These are phyloP conservation scores for Actinidia chinensis DNA, from an alignment of 179 eudicot species.

Conservation along the genomic window DNA sequence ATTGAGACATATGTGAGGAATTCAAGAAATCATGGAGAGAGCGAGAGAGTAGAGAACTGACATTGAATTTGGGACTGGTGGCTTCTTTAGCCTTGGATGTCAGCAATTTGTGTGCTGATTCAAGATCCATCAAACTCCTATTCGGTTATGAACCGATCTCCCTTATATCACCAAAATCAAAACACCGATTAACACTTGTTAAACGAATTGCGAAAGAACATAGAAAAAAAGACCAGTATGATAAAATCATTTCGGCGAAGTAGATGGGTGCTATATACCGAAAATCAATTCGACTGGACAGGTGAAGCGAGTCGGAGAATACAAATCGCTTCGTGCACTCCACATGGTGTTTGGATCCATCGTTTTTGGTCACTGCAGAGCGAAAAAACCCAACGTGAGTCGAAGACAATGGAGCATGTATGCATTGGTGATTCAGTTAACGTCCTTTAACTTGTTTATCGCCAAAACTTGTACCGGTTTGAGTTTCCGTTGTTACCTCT, in stretches of 20 bases:
- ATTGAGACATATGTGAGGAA: no score
- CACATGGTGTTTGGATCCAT: slow-evolving; percentile 20
- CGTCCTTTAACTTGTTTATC: no score
- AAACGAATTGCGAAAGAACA: not conserved
- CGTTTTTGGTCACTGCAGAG: not conserved
- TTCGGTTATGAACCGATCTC: slow-evolving; percentile 52
- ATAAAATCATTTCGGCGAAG: not conserved
- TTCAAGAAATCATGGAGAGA: not conserved
- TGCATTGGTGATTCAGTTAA: not conserved
- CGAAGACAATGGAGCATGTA: not conserved
- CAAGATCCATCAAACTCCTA: slow-evolving; percentile 54
- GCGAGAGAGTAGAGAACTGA: slow-evolving; percentile 17
- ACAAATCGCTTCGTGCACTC: slow-evolving; percentile 35
- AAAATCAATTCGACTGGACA: slow-evolving; percentile 35
- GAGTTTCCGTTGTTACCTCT: not conserved
- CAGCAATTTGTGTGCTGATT: slow-evolving; percentile 35
- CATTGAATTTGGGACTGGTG: slow-evolving; percentile 16
- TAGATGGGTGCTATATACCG: not conserved
- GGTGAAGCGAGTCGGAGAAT: slow-evolving; percentile 44
- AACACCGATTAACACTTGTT: not conserved
- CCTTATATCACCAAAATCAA: slow-evolving; percentile 22
- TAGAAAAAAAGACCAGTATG: no score
- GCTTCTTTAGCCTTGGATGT: slow-evolving; percentile 24
- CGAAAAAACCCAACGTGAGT: not conserved
- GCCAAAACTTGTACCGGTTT: slow-evolving; percentile 11